Evolutionary conservation across 805 yeast genomes (phyloP).

Genomic region (Suhomyces sp.): DNA sequence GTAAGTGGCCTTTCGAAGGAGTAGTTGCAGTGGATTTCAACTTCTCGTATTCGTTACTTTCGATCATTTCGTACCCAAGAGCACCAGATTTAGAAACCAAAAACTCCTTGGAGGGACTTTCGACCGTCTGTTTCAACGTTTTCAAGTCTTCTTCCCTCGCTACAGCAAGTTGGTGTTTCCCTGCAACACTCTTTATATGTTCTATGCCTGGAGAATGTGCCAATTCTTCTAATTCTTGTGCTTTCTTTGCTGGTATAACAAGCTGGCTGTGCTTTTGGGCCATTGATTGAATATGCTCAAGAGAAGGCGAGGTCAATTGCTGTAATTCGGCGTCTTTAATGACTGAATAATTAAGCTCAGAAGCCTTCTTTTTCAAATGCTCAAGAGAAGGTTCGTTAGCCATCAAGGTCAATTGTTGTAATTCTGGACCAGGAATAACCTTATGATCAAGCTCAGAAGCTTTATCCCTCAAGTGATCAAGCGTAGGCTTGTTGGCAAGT

Average conservation of each 20-base stretch:
- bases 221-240: background rate
- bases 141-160: conserved; percentile 5
- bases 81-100: conserved; percentile 13
- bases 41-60: conserved; percentile 12
- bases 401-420: background rate
- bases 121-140: conserved; percentile 12
- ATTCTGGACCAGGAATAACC: background rate
- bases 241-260: background rate
- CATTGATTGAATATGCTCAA: conserved; percentile 9
- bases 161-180: conserved; percentile 5
- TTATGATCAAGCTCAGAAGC: conserved; percentile 5
- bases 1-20: conserved; percentile 2
- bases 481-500: conserved; percentile 2
- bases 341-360: conserved; percentile 1
- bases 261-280: conserved; percentile 7
- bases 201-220: conserved; percentile 14
- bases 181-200: conserved; percentile 7
- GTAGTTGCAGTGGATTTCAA: background rate
- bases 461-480: conserved; percentile 8
- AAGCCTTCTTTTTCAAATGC: conserved; percentile 7
- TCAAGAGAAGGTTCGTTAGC: conserved; percentile 10
- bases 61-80: conserved; percentile 11
- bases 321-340: background rate
- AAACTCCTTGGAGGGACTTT: conserved; percentile 15
- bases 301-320: conserved; percentile 6